phyloP scores from a whole-genome alignment of 1,284 basidiomycete species.

The Leccinum griseonigrum region DNA sequence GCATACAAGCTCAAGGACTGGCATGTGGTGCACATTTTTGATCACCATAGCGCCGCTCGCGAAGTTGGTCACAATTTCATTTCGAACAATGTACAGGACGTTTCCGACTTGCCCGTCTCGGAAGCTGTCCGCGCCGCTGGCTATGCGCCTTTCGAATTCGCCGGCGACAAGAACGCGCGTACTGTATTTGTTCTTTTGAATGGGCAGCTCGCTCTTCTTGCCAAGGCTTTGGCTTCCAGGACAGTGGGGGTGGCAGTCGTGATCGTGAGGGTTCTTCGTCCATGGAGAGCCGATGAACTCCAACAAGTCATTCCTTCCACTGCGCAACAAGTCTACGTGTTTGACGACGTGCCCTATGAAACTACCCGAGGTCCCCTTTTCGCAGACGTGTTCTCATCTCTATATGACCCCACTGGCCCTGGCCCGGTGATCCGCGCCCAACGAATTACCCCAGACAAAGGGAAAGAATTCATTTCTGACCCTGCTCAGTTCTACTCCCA shows the following conservation, averaged over 20 bases:
- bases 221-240: conserved; percentile 47
- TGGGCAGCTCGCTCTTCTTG: conserved; percentile 61
- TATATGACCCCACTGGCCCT: conserved; percentile 43
- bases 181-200: conserved; percentile 66
- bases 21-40: conserved; percentile 79
- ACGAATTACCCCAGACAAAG: conserved; percentile 54
- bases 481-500: conserved; percentile 47
- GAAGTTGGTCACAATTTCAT: conserved; percentile 60
- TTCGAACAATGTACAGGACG: conserved; percentile 28
- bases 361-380: conserved; percentile 66
- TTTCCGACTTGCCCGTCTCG: conserved; percentile 36
- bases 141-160: conserved; percentile 67
- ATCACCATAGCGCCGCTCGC: conserved; percentile 68
- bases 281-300: conserved; percentile 69
- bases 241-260: conserved; percentile 58
- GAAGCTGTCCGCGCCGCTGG: conserved; percentile 53
- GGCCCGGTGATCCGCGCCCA: conserved; percentile 53
- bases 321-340: conserved; percentile 59
- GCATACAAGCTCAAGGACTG: conserved; percentile 59
- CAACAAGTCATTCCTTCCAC: conserved; percentile 55
- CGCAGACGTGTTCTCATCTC: conserved; percentile 65
- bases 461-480: conserved; percentile 50
- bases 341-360: conserved; percentile 71
- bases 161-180: conserved; percentile 56
- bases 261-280: conserved; percentile 71